Percentiles rank a stretch among this genome's conserved stretches.
Evolutionary conservation across 495 filamentous ascomycete species (phyloP).

Genomic region (Thermochaetoides thermophila): DNA sequence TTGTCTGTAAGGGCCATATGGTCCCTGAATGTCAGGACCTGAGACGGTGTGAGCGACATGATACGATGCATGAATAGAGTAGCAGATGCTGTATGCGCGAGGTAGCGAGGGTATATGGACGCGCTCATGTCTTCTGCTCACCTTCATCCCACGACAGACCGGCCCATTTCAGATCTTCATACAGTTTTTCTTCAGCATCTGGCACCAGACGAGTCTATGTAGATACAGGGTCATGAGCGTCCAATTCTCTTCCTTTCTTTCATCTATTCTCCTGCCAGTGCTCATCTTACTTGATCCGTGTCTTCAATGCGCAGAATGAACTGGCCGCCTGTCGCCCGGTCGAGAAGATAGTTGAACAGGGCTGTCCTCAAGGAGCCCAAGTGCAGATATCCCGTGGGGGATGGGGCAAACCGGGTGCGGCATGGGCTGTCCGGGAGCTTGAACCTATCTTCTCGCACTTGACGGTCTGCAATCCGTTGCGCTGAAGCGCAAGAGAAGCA

Average conservation of each 20-base stretch:
- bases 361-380: conserved; percentile 84
- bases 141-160: conserved; percentile 93
- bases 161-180: conserved; percentile 72
- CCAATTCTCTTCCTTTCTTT: not conserved
- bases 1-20: conserved; percentile 75
- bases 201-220: conserved; percentile 39
- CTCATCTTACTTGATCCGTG: conserved; percentile 63
- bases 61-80: too few species aligned
- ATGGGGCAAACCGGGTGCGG: conserved; percentile 88
- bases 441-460: conserved; percentile 3
- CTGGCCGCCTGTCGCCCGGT: conserved; percentile 78
- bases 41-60: conserved; percentile 7
- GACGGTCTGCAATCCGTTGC: too few species aligned
- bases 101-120: too few species aligned
- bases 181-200: conserved; percentile 62
- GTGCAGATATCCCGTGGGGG: conserved; percentile 86
- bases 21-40: conserved; percentile 70
- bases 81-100: too few species aligned
- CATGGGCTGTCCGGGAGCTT: conserved; percentile 48
- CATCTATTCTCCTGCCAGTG: too few species aligned
- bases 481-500: conserved; percentile 1
- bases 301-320: conserved; percentile 89
- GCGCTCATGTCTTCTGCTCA: too few species aligned
- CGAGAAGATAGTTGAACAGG: conserved; percentile 80
- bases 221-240: conserved; percentile 6